Conservation (phyloP, 306 rosid species). For the Canavalia gladiata region DNA sequence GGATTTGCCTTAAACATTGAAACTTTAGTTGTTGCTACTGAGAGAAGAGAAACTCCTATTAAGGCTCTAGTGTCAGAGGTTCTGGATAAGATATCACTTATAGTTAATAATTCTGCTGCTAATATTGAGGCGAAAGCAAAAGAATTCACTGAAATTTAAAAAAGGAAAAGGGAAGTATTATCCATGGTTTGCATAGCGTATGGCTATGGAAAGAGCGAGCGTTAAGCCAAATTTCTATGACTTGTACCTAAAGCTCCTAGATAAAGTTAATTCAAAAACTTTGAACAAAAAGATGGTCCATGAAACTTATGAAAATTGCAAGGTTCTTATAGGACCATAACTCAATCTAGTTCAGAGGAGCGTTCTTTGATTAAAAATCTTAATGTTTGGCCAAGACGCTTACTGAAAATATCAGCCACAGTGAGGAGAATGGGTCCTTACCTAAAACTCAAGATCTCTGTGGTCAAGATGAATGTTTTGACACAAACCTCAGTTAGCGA, state of each 20-base stretch:
- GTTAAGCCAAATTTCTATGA: slow-evolving; percentile 98
- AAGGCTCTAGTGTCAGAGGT: slow-evolving; percentile 98
- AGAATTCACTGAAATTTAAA: slow-evolving; percentile 74
- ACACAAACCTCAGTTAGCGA: too few species aligned
- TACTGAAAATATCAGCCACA: too few species aligned
- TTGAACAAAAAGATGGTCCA: slow-evolving; percentile 88
- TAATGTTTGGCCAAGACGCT: too few species aligned
- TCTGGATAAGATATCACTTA: slow-evolving; percentile 95
- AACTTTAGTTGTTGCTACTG: slow-evolving; percentile 96
- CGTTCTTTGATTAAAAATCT: slow-evolving; percentile 95
- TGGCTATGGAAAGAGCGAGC: slow-evolving; percentile 99
- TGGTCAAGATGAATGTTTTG: too few species aligned
- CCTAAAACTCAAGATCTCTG: too few species aligned
- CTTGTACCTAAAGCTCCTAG: slow-evolving; percentile 88
- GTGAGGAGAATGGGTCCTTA: too few species aligned
- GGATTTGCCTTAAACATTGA: slow-evolving; percentile 98
- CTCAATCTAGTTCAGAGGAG: slow-evolving; percentile 98
- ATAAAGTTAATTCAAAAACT: slow-evolving; percentile 82
- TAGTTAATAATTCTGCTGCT: slow-evolving; percentile 80
- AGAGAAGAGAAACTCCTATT: slow-evolving; percentile 90
- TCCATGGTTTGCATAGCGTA: slow-evolving; percentile 98
- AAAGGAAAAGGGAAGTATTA: slow-evolving; percentile 84
- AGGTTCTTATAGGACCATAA: slow-evolving; percentile 97
- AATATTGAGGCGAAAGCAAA: slow-evolving; percentile 85
- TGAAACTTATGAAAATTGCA: slow-evolving; percentile 97